Conservation (phyloP, 345 rosid species). For the Acer negundo region DNA sequence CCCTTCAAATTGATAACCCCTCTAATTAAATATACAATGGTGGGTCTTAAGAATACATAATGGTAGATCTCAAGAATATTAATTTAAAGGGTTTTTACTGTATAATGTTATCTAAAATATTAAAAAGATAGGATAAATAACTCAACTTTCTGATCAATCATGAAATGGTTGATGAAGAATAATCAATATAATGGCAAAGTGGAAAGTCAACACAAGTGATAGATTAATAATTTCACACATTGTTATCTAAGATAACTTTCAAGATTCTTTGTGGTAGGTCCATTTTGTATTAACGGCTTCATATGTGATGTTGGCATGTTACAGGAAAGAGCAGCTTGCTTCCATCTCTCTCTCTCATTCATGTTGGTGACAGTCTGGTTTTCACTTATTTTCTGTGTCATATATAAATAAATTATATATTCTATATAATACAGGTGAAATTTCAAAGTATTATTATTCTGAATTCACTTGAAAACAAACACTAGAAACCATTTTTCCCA, state of each 20-base stretch:
- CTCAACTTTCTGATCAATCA: constrained; percentile 10
- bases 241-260: constrained; percentile 21
- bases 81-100: too few relatives aligned
- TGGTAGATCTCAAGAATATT: too few relatives aligned
- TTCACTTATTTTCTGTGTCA: constrained; percentile 4
- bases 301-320: constrained; percentile 26
- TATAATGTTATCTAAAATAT: not conserved
- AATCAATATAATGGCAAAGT: not conserved
- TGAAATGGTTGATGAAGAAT: constrained; percentile 17
- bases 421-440: not conserved
- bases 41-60: too few relatives aligned
- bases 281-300: constrained; percentile 7
- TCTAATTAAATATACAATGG: too few relatives aligned
- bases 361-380: constrained; percentile 17
- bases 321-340: not conserved
- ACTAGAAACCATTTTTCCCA: constrained; percentile 17
- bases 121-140: not conserved
- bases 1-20: too few relatives aligned
- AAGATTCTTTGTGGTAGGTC: constrained; percentile 40
- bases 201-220: constrained; percentile 30
- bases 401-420: not conserved
- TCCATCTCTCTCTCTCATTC: constrained; percentile 8
- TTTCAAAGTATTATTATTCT: constrained; percentile 6
- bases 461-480: constrained; percentile 9
- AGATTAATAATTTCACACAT: constrained; percentile 15